A percentile compares a stretch with the other conserved stretches of the same genome.
phyloP scores from a whole-genome alignment of 768 basidiomycete genomes.

The Psilocybe azurescens region DNA sequence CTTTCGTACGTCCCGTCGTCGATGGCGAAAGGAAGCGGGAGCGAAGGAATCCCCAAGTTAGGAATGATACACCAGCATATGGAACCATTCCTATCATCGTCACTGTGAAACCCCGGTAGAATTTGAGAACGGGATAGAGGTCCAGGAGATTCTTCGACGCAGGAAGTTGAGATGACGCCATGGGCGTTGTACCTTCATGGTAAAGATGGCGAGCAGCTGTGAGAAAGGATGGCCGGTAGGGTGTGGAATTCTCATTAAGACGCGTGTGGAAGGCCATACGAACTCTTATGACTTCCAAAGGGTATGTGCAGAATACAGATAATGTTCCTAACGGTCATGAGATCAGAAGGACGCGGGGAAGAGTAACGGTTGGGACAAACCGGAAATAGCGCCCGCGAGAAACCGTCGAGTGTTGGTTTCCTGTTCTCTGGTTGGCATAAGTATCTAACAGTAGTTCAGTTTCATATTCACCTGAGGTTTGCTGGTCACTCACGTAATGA shows the following conservation, averaged over 20 bases:
- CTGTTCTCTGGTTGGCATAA: constrained; percentile 83
- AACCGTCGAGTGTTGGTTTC: constrained; percentile 86
- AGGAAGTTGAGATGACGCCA: constrained; percentile 26
- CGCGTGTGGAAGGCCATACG: constrained; percentile 89
- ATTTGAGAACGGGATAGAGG: constrained; percentile 80
- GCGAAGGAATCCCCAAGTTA: constrained; percentile 85
- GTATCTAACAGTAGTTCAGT: constrained; percentile 50
- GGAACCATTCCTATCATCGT: constrained; percentile 93
- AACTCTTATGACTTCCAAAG: constrained; percentile 93
- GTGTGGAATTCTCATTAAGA: constrained; percentile 27
- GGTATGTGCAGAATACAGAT: constrained; percentile 93
- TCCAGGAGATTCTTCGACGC: constrained; percentile 46
- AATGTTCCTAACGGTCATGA: constrained; percentile 60
- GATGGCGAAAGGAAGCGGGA: constrained; percentile 58
- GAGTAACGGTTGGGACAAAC: constrained; percentile 46
- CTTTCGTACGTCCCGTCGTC: constrained; percentile 38
- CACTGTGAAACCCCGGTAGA: constrained; percentile 97
- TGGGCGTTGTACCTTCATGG: constrained; percentile 54
- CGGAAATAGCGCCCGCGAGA: constrained; percentile 85
- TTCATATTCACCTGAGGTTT: background rate
- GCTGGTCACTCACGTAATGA: constrained; percentile 59
- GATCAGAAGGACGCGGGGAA: background rate
- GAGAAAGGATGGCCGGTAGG: constrained; percentile 53
- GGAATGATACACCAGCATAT: constrained; percentile 94
- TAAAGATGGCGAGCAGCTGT: constrained; percentile 71